Evolutionary conservation across 345 rosid species (phyloP).

Genomic region (Sapria himalayana): DNA sequence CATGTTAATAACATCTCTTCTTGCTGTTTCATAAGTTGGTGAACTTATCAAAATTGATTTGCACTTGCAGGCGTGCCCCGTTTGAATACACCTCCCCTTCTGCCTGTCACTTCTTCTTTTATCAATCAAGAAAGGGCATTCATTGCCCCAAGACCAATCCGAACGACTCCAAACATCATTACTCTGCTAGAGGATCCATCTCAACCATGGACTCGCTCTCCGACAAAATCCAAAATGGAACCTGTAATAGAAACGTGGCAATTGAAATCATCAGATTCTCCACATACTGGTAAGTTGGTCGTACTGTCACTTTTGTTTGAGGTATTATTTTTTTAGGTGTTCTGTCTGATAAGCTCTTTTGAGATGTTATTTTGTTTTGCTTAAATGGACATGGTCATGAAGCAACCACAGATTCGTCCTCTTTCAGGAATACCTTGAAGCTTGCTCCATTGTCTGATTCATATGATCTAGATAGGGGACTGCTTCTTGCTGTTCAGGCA

Average conservation of each 20-base stretch:
- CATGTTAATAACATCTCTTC: constrained; percentile 3
- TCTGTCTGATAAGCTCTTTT: constrained; percentile 8
- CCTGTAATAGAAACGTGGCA: constrained; percentile 69
- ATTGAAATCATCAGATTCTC: constrained; percentile 34
- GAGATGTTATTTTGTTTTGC: constrained; percentile 9
- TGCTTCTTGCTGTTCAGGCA: constrained; percentile 97
- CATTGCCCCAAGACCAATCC: constrained; percentile 85
- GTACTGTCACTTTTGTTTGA: constrained; percentile 22
- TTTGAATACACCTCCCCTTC: constrained; percentile 71
- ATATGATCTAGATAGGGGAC: constrained; percentile 86
- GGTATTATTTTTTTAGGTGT: neutral
- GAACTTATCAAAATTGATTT: constrained; percentile 5
- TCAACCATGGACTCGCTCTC: constrained; percentile 99
- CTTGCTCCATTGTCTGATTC: constrained; percentile 97
- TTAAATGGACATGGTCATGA: too few species aligned
- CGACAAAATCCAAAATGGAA: constrained; percentile 91
- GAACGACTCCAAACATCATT: constrained; percentile 53
- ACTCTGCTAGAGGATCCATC: constrained; percentile 79
- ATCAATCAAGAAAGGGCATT: constrained; percentile 47
- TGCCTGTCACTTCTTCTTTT: constrained; percentile 23
- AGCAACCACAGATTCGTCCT: constrained; percentile 87
- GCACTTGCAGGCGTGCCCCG: constrained; percentile 78
- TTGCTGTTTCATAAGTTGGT: constrained; percentile 8
- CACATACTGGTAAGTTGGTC: constrained; percentile 24
- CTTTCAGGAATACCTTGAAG: constrained; percentile 78